phyloP scores from a whole-genome alignment of 139 green algal species.

The Gonium pectorale region DNA sequence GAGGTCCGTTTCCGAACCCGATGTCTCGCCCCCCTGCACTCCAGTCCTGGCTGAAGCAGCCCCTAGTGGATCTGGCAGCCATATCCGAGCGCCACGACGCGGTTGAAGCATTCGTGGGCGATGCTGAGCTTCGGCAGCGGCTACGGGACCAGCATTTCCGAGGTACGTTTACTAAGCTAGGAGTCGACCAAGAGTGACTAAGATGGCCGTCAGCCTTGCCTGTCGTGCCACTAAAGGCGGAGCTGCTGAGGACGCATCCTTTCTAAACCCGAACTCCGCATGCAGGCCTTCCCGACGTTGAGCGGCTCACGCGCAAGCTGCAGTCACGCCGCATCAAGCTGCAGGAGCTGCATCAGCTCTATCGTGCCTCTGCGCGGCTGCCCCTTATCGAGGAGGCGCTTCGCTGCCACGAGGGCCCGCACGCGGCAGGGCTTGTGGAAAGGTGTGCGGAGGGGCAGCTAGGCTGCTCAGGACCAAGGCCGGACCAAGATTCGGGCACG shows the following conservation, averaged over 20 bases:
- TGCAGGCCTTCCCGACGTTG: slow-evolving; percentile 94
- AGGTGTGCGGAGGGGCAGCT: slow-evolving; percentile 49
- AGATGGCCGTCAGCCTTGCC: too few species aligned
- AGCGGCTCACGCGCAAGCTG: slow-evolving; percentile 90
- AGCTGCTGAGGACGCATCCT: too few species aligned
- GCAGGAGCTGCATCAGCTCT: slow-evolving; percentile 78
- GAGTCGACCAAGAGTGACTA: too few species aligned
- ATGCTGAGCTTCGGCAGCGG: slow-evolving; percentile 77
- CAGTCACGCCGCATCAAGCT: slow-evolving; percentile 77
- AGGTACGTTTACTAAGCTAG: slow-evolving; percentile 45
- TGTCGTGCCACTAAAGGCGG: too few species aligned
- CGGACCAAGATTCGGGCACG: too few species aligned
- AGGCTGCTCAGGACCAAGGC: too few species aligned
- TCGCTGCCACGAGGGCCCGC: slow-evolving; percentile 65
- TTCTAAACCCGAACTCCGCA: too few species aligned
- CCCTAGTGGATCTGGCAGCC: slow-evolving; percentile 78
- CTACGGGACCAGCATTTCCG: slow-evolving; percentile 72
- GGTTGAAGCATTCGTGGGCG: slow-evolving; percentile 85
- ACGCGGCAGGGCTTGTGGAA: slow-evolving; percentile 61
- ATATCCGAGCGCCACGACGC: slow-evolving; percentile 85
- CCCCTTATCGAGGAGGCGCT: slow-evolving; percentile 82
- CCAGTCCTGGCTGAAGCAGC: slow-evolving; percentile 96
- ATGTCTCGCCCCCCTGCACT: background rate
- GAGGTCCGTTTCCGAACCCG: too few species aligned
- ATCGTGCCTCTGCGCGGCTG: slow-evolving; percentile 84